Percentiles rank a stretch among this genome's conserved stretches.
These are phyloP conservation scores for Epichloe hybrida DNA, from an alignment of 2,329 filamentous ascomycete genomes.

Conservation along the genomic window DNA sequence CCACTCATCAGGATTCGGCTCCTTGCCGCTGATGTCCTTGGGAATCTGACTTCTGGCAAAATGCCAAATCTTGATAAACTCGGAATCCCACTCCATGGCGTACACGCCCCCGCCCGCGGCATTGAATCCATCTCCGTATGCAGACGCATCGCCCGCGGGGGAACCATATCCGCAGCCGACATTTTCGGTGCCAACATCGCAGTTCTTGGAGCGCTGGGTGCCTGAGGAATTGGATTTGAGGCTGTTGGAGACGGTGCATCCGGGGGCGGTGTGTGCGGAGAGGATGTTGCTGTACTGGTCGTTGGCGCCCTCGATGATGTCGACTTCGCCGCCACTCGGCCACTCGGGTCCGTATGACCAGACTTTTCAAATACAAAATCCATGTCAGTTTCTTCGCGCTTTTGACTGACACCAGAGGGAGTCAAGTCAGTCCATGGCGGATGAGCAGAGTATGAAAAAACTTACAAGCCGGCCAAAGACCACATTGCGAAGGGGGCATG, in stretches of 20 bases:
- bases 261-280: conserved; percentile 42
- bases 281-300: conserved; percentile 44
- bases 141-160: conserved; percentile 26
- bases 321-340: conserved; percentile 52
- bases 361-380: conserved; percentile 17
- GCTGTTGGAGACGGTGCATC: conserved; percentile 16
- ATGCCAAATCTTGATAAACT: conserved; percentile 62
- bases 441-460: conserved; percentile 7
- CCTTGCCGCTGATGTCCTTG: conserved; percentile 42
- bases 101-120: conserved; percentile 52
- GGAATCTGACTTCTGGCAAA: conserved; percentile 57
- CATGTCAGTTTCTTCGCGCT: neutral
- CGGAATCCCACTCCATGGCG: conserved; percentile 55
- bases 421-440: neutral
- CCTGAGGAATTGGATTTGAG: conserved; percentile 14
- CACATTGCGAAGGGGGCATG: conserved; percentile 59
- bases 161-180: conserved; percentile 33
- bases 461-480: conserved; percentile 57
- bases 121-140: conserved; percentile 56
- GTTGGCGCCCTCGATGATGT: conserved; percentile 60
- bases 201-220: conserved; percentile 18
- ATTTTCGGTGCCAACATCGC: conserved; percentile 23
- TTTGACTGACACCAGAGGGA: neutral
- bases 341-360: conserved; percentile 43
- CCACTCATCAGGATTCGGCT: conserved; percentile 54